Evolutionary conservation across 805 yeast species (phyloP).

Genomic region (Saccharomycopsis selenospora): DNA sequence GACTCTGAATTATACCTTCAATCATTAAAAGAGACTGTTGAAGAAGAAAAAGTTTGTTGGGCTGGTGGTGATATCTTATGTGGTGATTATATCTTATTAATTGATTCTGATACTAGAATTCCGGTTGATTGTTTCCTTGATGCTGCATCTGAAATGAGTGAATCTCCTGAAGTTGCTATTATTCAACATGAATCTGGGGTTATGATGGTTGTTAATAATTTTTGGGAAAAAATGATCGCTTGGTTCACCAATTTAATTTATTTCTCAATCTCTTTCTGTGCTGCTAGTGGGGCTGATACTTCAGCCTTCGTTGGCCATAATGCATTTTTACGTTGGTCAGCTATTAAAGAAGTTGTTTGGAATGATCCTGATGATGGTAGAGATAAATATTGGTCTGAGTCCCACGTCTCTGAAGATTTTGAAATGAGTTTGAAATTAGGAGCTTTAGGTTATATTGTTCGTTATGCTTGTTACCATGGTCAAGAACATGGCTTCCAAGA

Average conservation of each 20-base stretch:
- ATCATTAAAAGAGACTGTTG: background rate
- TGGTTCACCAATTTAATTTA: slow-evolving; percentile 1
- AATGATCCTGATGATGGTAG: background rate
- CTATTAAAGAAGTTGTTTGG: background rate
- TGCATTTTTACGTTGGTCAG: background rate
- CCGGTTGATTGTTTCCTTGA: background rate
- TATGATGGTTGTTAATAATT: background rate
- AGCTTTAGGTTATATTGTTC: slow-evolving; percentile 2
- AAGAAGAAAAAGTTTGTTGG: slow-evolving; percentile 1
- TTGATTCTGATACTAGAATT: background rate
- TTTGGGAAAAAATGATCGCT: slow-evolving; percentile 1
- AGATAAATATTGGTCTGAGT: slow-evolving; percentile 1
- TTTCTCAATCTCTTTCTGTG: slow-evolving; percentile 1
- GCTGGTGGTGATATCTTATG: slow-evolving; percentile 1
- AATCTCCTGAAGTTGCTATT: slow-evolving; percentile 1
- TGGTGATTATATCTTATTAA: background rate
- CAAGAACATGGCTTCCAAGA: background rate
- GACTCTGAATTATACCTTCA: background rate
- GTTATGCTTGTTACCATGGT: slow-evolving; percentile 1
- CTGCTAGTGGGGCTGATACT: slow-evolving; percentile 1
- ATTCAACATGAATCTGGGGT: slow-evolving; percentile 1
- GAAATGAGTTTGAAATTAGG: background rate
- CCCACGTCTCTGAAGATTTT: slow-evolving; percentile 2
- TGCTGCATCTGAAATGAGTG: slow-evolving; percentile 1
- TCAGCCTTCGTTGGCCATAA: slow-evolving; percentile 1